Percentiles rank a stretch among this genome's conserved stretches.
Conservation (phyloP, 2,329 filamentous ascomycete genomes). For the Aspergillus sp. region DNA sequence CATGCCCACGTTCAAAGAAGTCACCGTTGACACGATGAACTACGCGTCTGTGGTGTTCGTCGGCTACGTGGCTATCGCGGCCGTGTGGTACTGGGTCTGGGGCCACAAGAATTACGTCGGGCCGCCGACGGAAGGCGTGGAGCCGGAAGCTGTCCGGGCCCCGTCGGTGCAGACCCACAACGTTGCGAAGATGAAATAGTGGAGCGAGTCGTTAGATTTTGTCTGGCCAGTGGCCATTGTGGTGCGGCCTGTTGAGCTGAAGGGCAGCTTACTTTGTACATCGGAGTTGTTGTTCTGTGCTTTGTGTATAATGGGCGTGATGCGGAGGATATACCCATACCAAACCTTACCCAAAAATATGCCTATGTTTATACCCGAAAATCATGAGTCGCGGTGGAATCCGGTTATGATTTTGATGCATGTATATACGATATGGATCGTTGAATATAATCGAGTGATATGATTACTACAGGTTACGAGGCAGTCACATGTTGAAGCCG, state of each 20-base stretch:
- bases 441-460: too few species aligned
- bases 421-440: too few species aligned
- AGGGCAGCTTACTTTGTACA: too few species aligned
- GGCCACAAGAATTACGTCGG: conserved; percentile 59
- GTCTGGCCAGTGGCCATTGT: background rate
- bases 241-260: background rate
- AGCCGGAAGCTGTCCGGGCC: background rate
- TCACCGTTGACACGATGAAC: conserved; percentile 63
- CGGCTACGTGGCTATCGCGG: conserved; percentile 61
- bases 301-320: too few species aligned
- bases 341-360: background rate
- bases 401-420: too few species aligned
- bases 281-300: too few species aligned
- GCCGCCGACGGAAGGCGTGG: conserved; percentile 29
- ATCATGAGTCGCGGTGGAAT: too few species aligned
- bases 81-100: conserved; percentile 68
- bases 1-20: conserved; percentile 55
- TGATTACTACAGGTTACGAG: too few species aligned
- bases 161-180: background rate
- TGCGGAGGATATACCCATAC: too few species aligned
- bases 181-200: background rate
- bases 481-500: too few species aligned
- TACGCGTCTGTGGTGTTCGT: conserved; percentile 75
- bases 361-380: too few species aligned
- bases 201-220: background rate